A percentile compares a stretch with the other conserved stretches of the same genome.
Conservation (phyloP, 805 yeast genomes). For the Metschnikowia dekortorum region DNA sequence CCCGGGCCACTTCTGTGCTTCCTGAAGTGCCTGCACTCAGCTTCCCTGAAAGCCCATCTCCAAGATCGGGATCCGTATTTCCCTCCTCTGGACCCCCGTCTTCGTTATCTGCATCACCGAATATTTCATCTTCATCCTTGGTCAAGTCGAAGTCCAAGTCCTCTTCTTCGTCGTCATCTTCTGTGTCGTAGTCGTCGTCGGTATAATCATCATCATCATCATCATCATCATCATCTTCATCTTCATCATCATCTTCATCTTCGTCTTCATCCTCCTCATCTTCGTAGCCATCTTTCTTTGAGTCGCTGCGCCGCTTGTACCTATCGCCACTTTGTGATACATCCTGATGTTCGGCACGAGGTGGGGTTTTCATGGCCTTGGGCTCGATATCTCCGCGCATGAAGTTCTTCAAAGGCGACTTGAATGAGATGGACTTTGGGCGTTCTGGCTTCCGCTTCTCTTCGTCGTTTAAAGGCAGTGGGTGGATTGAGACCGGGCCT, state of each 20-base stretch:
- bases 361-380: conserved; percentile 26
- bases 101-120: conserved; percentile 4
- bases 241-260: conserved; percentile 2
- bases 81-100: conserved; percentile 3
- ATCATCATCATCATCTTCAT: conserved; percentile 4
- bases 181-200: conserved; percentile 10
- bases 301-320: conserved; percentile 12
- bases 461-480: background rate
- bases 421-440: conserved; percentile 33
- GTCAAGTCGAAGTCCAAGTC: conserved; percentile 5
- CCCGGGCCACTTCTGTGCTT: background rate
- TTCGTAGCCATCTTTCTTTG: conserved; percentile 13
- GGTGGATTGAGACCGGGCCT: conserved; percentile 9
- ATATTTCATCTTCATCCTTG: conserved; percentile 2
- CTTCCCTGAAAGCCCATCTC: conserved; percentile 6
- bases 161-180: conserved; percentile 7
- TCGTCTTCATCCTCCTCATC: conserved; percentile 12
- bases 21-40: conserved; percentile 1
- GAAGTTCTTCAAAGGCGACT: conserved; percentile 40
- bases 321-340: background rate
- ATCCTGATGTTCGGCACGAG: conserved; percentile 16
- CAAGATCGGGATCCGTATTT: conserved; percentile 6
- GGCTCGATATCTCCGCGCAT: conserved; percentile 28
- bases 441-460: conserved; percentile 19
- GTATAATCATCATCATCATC: conserved; percentile 9